Evolutionary conservation across 1,284 basidiomycete species (phyloP).

Genomic region (Pholiota adiposa): DNA sequence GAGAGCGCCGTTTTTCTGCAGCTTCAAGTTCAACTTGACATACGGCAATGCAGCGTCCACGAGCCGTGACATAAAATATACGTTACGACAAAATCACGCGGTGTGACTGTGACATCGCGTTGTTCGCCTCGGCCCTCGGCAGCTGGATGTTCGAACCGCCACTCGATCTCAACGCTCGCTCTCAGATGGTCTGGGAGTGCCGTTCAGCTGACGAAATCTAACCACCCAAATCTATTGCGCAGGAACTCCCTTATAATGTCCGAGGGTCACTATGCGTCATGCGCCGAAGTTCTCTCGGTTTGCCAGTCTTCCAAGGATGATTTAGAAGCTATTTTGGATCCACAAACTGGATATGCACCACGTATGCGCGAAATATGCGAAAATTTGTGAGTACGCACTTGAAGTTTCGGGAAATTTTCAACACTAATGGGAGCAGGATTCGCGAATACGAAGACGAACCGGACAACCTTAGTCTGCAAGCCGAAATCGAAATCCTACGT

Average conservation of each 20-base stretch:
- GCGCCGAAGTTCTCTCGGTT: conserved; percentile 65
- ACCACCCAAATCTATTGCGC: too few species aligned
- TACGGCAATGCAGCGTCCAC: too few species aligned
- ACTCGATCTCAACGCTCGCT: too few species aligned
- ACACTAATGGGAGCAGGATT: conserved; percentile 40
- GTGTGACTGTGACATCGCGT: too few species aligned
- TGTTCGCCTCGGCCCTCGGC: too few species aligned
- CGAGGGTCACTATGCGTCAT: conserved; percentile 57
- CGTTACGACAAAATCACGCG: too few species aligned
- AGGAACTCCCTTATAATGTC: conserved; percentile 28
- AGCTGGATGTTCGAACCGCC: too few species aligned
- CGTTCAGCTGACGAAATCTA: too few species aligned
- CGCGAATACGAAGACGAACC: conserved; percentile 50
- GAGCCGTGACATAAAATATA: too few species aligned
- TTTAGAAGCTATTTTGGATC: conserved; percentile 62
- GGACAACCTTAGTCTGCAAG: conserved; percentile 40
- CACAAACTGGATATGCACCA: conserved; percentile 70
- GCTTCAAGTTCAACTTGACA: too few species aligned
- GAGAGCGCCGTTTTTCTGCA: too few species aligned
- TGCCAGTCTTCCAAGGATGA: conserved; percentile 65
- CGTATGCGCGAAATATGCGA: conserved; percentile 65
- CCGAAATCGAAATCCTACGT: conserved; percentile 63
- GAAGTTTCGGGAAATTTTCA: not conserved
- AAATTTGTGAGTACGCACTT: conserved; percentile 53
- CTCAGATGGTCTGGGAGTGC: too few species aligned